phyloP scores from a whole-genome alignment of 1,284 basidiomycete species.

The Heterobasidion annosum region DNA sequence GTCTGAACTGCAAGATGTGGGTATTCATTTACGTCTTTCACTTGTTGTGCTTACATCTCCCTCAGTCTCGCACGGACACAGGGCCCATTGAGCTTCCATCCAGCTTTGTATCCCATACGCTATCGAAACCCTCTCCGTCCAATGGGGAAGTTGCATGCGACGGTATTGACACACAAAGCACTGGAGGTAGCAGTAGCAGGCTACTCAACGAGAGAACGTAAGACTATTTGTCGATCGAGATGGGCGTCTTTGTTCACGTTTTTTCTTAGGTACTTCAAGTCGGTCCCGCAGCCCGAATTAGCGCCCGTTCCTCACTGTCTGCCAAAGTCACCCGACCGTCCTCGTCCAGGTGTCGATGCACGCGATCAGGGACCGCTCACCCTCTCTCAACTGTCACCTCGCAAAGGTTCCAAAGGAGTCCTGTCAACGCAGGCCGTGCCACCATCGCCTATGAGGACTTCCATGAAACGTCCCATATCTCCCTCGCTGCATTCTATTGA shows the following conservation, averaged over 20 bases:
- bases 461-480: constrained; percentile 29
- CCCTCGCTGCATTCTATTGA: neutral
- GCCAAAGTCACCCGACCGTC: neutral
- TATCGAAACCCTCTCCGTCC: neutral
- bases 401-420: constrained; percentile 5
- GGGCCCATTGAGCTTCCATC: too few species aligned
- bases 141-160: neutral
- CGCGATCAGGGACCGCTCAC: constrained; percentile 9
- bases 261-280: neutral
- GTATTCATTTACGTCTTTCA: neutral
- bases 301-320: neutral
- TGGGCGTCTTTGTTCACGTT: neutral
- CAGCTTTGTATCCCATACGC: neutral
- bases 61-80: neutral
- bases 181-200: neutral
- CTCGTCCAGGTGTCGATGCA: neutral
- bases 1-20: neutral
- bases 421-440: constrained; percentile 1
- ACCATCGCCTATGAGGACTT: constrained; percentile 17
- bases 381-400: constrained; percentile 7
- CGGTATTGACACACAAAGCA: neutral
- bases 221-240: neutral
- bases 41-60: neutral
- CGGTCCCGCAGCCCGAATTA: neutral
- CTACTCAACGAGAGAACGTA: neutral